Conservation (phyloP, 2,329 filamentous ascomycete species). For the Colletotrichum sojae region DNA sequence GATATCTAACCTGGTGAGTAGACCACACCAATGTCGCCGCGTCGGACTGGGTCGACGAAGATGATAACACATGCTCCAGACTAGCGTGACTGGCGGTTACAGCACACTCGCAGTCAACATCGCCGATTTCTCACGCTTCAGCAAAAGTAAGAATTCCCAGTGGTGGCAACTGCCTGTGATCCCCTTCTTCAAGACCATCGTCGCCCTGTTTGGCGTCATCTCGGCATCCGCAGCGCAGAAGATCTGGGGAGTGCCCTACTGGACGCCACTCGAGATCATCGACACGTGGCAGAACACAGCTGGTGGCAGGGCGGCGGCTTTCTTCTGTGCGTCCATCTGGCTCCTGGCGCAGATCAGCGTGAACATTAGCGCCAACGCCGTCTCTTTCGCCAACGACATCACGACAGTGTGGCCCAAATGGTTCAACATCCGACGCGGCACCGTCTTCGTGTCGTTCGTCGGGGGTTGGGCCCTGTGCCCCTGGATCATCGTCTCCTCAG, state of each 20-base stretch:
- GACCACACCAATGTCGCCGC: neutral
- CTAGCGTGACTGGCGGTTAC: slow-evolving; percentile 64
- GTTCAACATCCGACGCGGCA: slow-evolving; percentile 51
- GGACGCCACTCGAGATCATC: slow-evolving; percentile 65
- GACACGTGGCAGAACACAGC: slow-evolving; percentile 53
- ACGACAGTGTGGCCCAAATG: slow-evolving; percentile 49
- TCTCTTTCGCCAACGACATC: slow-evolving; percentile 50
- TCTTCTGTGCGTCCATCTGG: slow-evolving; percentile 48
- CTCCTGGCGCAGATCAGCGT: slow-evolving; percentile 57
- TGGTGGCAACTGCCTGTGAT: slow-evolving; percentile 64
- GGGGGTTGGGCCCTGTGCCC: slow-evolving; percentile 53
- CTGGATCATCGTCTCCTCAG: slow-evolving; percentile 52
- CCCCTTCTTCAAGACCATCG: slow-evolving; percentile 61
- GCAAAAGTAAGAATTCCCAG: slow-evolving; percentile 59
- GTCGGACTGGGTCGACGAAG: neutral
- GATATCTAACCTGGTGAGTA: slow-evolving; percentile 53
- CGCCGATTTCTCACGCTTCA: slow-evolving; percentile 54
- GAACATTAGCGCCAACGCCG: slow-evolving; percentile 48
- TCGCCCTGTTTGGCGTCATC: slow-evolving; percentile 63
- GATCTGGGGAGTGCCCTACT: slow-evolving; percentile 61
- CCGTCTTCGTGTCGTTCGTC: slow-evolving; percentile 48
- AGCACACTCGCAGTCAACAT: slow-evolving; percentile 65
- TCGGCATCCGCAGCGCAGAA: slow-evolving; percentile 60
- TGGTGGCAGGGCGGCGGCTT: slow-evolving; percentile 49
- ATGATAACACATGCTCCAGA: slow-evolving; percentile 41